phyloP scores from a whole-genome alignment of 768 basidiomycete species.

The Kwoniella shandongensis region DNA sequence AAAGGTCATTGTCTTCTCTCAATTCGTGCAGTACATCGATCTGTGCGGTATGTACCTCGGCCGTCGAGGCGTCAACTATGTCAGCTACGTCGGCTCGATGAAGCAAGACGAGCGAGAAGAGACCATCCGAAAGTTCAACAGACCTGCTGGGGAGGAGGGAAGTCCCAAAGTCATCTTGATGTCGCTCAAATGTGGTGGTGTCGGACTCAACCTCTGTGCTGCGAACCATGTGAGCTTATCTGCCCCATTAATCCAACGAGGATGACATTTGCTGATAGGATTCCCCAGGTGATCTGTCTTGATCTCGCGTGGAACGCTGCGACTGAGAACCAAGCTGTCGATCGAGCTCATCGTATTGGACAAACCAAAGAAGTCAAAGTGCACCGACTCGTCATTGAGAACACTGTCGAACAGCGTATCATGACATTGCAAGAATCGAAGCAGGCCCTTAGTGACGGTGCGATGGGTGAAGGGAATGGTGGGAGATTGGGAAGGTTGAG shows the following conservation, averaged over 20 bases:
- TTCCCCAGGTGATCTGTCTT: conserved; percentile 43
- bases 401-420: conserved; percentile 65
- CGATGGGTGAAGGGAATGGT: conserved; percentile 49
- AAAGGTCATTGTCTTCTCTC: conserved; percentile 67
- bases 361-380: conserved; percentile 49
- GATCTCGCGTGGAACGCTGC: conserved; percentile 55
- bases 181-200: conserved; percentile 53
- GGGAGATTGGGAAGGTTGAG: conserved; percentile 43
- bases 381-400: conserved; percentile 51
- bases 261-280: neutral
- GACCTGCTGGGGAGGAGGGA: conserved; percentile 28
- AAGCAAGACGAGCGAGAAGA: conserved; percentile 43
- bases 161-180: conserved; percentile 51
- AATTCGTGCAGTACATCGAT: conserved; percentile 68
- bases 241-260: neutral
- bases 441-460: conserved; percentile 50
- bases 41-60: conserved; percentile 66
- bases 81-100: conserved; percentile 54
- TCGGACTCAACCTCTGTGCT: conserved; percentile 50
- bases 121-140: conserved; percentile 44
- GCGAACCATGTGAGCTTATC: conserved; percentile 24
- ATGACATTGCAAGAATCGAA: conserved; percentile 56
- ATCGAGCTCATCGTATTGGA: conserved; percentile 55
- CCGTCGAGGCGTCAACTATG: conserved; percentile 52
- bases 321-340: conserved; percentile 51